Evolutionary conservation across 495 filamentous ascomycete genomes (phyloP).

Genomic region (Lasiosphaeriaceae sp.): DNA sequence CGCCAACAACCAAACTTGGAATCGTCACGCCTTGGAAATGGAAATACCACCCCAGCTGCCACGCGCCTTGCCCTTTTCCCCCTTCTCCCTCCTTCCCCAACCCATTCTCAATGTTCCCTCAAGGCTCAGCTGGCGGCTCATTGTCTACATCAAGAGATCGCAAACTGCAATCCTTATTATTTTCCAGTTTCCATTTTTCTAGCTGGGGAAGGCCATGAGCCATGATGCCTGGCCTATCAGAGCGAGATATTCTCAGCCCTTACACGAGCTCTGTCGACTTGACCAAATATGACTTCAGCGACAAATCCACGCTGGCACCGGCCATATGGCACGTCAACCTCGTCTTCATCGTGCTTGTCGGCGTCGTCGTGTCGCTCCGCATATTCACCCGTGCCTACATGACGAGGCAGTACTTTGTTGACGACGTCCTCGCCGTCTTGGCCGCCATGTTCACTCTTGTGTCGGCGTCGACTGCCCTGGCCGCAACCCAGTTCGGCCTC

Average conservation of each 20-base stretch:
- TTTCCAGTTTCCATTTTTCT: too few relatives aligned
- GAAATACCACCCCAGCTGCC: too few relatives aligned
- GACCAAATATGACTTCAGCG: slow-evolving; percentile 14
- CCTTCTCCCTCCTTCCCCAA: too few relatives aligned
- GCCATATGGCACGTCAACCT: slow-evolving; percentile 21
- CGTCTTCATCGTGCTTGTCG: slow-evolving; percentile 16
- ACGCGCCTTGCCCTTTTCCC: too few relatives aligned
- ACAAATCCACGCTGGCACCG: slow-evolving; percentile 11
- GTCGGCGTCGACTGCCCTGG: slow-evolving; percentile 14
- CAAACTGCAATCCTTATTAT: too few relatives aligned
- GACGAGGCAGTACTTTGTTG: slow-evolving; percentile 16
- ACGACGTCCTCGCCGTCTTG: slow-evolving; percentile 24
- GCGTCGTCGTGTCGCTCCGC: slow-evolving; percentile 12
- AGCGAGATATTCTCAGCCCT: background rate
- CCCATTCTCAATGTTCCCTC: too few relatives aligned
- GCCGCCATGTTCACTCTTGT: slow-evolving; percentile 22
- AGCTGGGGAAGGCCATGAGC: slow-evolving; percentile 3
- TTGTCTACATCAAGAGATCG: too few relatives aligned
- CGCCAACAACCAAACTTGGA: too few relatives aligned
- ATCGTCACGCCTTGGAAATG: too few relatives aligned
- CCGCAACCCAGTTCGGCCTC: slow-evolving; percentile 21
- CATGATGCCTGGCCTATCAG: background rate
- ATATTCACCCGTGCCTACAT: slow-evolving; percentile 15
- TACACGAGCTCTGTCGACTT: slow-evolving; percentile 2
- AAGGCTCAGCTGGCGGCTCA: too few relatives aligned